phyloP scores from a whole-genome alignment of 768 basidiomycete species.

The Kondoa malvinella region DNA sequence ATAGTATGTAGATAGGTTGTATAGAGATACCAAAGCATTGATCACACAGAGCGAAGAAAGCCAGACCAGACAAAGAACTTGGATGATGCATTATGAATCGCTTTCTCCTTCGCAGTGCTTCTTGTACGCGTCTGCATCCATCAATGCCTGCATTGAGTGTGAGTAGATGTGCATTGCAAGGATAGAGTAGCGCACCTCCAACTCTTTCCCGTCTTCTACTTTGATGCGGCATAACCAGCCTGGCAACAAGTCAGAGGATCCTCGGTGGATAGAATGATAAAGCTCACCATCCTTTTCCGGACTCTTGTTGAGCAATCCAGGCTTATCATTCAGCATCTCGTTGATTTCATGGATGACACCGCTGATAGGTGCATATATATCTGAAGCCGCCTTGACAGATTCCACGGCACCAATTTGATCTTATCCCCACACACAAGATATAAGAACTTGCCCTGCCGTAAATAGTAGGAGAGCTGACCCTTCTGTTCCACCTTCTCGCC shows the following conservation, averaged over 20 bases:
- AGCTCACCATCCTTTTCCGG: conserved; percentile 66
- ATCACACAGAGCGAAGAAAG: too few relatives aligned
- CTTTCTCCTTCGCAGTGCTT: conserved; percentile 38
- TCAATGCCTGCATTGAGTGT: conserved; percentile 32
- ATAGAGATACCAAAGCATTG: not conserved
- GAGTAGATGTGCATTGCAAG: not conserved
- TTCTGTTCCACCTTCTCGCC: conserved; percentile 52
- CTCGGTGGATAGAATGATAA: not conserved
- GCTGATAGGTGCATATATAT: conserved; percentile 68
- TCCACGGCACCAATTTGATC: conserved; percentile 27
- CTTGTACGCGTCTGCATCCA: conserved; percentile 63
- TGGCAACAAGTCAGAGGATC: not conserved
- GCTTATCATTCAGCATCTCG: conserved; percentile 45
- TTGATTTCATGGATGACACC: conserved; percentile 71
- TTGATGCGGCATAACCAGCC: conserved; percentile 95
- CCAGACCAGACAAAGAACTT: too few relatives aligned
- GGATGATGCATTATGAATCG: too few relatives aligned
- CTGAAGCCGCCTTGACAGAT: conserved; percentile 28
- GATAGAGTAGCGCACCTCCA: conserved; percentile 37
- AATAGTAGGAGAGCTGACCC: conserved; percentile 33
- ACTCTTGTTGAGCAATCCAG: conserved; percentile 72
- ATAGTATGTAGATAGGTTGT: not conserved
- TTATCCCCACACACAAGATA: not conserved
- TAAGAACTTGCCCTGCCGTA: not conserved
- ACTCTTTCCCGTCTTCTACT: conserved; percentile 58